Percentiles rank a stretch among this genome's conserved stretches.
phyloP scores from a whole-genome alignment of 1,284 basidiomycete genomes.

The Cutaneotrichosporon sp. region DNA sequence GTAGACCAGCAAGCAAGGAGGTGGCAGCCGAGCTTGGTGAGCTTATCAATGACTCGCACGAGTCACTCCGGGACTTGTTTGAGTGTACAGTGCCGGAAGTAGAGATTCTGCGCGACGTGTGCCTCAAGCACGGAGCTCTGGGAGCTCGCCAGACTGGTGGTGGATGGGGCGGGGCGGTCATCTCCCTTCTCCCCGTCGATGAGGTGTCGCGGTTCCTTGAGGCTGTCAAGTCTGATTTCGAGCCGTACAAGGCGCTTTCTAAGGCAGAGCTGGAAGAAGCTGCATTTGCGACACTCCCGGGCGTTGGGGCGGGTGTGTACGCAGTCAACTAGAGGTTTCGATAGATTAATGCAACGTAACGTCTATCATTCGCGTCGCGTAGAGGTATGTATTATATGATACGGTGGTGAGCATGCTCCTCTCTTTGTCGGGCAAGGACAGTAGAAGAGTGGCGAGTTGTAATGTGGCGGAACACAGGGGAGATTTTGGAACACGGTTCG shows the following conservation, averaged over 20 bases:
- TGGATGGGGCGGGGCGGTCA: conserved; percentile 85
- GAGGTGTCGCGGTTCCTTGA: conserved; percentile 64
- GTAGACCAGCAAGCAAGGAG: conserved; percentile 22
- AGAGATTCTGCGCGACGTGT: conserved; percentile 60
- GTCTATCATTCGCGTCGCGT: too few relatives aligned
- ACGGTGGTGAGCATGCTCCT: too few relatives aligned
- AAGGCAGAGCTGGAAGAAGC: conserved; percentile 61
- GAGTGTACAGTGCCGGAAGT: conserved; percentile 76
- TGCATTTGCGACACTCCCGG: conserved; percentile 79
- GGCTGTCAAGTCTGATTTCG: conserved; percentile 59
- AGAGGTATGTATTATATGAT: too few relatives aligned
- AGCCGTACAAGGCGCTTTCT: conserved; percentile 59
- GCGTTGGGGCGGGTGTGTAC: conserved; percentile 69
- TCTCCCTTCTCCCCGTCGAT: conserved; percentile 70
- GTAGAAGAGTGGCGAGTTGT: too few relatives aligned
- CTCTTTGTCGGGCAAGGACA: too few relatives aligned
- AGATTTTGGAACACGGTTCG: too few relatives aligned
- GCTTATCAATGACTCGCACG: conserved; percentile 73
- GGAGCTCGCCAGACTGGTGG: conserved; percentile 62
- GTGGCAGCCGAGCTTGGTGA: conserved; percentile 53
- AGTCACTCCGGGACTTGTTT: conserved; percentile 61
- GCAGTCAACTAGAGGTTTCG: background rate
- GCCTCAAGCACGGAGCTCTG: conserved; percentile 63
- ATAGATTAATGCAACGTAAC: too few relatives aligned
- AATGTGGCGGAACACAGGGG: too few relatives aligned